Evolutionary conservation across 805 yeast species (phyloP).

Genomic region (Huiozyma sinensis): DNA sequence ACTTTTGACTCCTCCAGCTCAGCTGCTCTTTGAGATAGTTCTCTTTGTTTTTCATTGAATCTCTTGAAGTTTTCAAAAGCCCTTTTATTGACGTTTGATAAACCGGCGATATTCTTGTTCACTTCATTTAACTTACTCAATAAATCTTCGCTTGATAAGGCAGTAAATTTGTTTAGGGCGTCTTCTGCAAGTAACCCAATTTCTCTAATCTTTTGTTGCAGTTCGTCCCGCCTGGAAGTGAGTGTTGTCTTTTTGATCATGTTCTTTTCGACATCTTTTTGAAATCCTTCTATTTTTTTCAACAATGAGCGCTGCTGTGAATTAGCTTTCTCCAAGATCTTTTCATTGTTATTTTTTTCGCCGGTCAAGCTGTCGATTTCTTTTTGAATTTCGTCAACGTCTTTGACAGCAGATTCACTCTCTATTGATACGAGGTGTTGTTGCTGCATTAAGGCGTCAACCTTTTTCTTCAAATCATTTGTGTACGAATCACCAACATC

Average conservation of each 20-base stretch:
- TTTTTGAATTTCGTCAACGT: constrained; percentile 18
- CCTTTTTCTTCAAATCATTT: constrained; percentile 10
- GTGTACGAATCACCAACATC: constrained; percentile 8
- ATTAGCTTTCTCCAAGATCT: constrained; percentile 38
- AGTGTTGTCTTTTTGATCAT: constrained; percentile 53
- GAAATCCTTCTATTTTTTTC: constrained; percentile 47
- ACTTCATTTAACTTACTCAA: constrained; percentile 42
- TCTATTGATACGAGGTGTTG: constrained; percentile 18
- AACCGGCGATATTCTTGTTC: constrained; percentile 48
- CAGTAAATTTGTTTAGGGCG: constrained; percentile 45
- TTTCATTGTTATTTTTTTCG: constrained; percentile 28
- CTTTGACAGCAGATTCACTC: constrained; percentile 23
- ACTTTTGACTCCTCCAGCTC: constrained; percentile 62
- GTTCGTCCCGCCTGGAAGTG: constrained; percentile 53
- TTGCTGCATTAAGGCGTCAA: constrained; percentile 18
- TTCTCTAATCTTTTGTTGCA: constrained; percentile 63
- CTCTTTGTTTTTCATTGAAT: constrained; percentile 63
- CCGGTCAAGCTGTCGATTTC: constrained; percentile 21
- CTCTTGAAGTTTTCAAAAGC: constrained; percentile 75
- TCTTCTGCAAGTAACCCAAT: constrained; percentile 87
- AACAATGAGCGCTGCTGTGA: constrained; percentile 45
- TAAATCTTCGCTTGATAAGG: constrained; percentile 40
- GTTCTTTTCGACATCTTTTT: constrained; percentile 53
- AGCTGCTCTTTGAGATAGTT: constrained; percentile 48
- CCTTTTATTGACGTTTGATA: constrained; percentile 74